Base-by-base conservation (phyloP, 805 yeast species). In the Yarrowia sp. region DNA sequence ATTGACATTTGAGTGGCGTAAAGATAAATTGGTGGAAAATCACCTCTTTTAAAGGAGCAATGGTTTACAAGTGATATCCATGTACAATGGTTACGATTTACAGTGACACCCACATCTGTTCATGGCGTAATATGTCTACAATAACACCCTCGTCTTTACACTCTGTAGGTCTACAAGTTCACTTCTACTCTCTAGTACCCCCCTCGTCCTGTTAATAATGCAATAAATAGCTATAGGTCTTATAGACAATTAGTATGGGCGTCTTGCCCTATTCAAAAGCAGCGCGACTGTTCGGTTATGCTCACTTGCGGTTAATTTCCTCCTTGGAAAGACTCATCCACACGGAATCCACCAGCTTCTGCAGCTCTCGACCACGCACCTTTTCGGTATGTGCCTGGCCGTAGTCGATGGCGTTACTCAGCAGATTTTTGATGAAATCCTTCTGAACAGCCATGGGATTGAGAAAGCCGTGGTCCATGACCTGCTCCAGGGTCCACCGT, bases 371-470 rank as follows among this genome's bases (percentile, higher is more conserved):
- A 45, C 81, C 76, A 2, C 79, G 75, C 72, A 79, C 81, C 71
- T 79, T 78, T 73, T 80, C 81, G 73, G 82, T 79, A 69, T 74
- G 67, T 77, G 80, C 76, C 74, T 80, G 83, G 16, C 97, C 97
- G 78, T 86, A 91, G 70, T 85, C 83, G 32, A 92, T 89, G 2
- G 97, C 92, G 79, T 87, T 89, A 69, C 85, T 87, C 38, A 91
- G 89, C 73, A 92, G 79, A 72, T 89, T 93, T 68, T 85, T 81
- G 38, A 92, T 81, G 72, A 91, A 87, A 26, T 82, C 81, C 72
- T 85, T 85, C 46, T 90, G 87, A 1, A 92, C 90, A 38, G 87
- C 82, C 70, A 89, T 85, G 1, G 98, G 97, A 58, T 83, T 84
- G 71, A 93, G 80, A 73, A 92, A 94, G 41, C 87, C 84, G 45